Base-by-base conservation (phyloP, 495 filamentous ascomycete species). In the Eremomyces bilateralis region DNA sequence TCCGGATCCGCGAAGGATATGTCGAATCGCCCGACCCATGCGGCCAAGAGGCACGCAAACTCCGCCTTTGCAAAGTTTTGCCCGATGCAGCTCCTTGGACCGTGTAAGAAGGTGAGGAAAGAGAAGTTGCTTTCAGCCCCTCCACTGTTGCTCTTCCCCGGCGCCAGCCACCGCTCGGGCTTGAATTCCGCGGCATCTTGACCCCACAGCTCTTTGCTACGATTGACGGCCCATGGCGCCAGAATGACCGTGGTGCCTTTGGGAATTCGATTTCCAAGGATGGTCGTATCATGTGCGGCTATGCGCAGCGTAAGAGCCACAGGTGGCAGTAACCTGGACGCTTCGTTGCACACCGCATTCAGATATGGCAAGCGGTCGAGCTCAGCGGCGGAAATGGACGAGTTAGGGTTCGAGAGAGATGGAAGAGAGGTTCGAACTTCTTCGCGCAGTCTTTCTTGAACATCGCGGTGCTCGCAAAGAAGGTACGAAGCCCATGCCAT, bases 11-110 rank as follows among this genome's bases (percentile, higher is more conserved):
- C 45, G 19, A 55, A 42, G 52, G 67, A 63, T 44, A 81, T 67
- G 42, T 73, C 60, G 43, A 74, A 90, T 27, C 65, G 60, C 11
- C 80, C 80, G 15, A 85, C 69, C 55, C 72, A 63, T 2, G 66
- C 63, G 34, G 81, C 84, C 32, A 97, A 40, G 42, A 93, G 53
- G 46, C 71, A 80, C 4, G 76, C 78, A 50, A 90, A 78, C 60
- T 94, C 88, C 0, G 70, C 61, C 53, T 71, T 76, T 0, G 83
- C 77, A 55, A 97, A 97, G 1, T 62, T 61, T 51, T 69, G 61
- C 15, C 46, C 65, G 63, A 38, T 56, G 53, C 44, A 61, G 47
- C 15, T 58, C 56, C 57, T 67, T 12, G 57, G 57, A 1, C 57
- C 57, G 36, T 61, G 57, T 33, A 61, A 38, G 42, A 61, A 61